A percentile compares a stretch with the other conserved stretches of the same genome.
These are phyloP conservation scores for Musa schizocarpa DNA, from an alignment of 176 grass and related monocot genomes.

Conservation along the genomic window DNA sequence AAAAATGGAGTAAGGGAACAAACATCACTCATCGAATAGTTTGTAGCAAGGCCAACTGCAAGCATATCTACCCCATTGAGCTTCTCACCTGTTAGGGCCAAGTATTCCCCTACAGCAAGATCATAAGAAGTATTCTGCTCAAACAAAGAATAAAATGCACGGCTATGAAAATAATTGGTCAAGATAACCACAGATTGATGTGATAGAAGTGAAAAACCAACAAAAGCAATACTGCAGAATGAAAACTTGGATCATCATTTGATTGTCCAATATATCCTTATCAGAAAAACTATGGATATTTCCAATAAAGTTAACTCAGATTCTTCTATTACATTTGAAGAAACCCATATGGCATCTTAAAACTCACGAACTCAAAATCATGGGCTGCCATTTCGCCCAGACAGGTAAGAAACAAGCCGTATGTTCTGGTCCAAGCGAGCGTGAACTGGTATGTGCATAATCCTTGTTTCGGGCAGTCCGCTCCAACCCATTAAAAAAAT, in stretches of 20 bases:
- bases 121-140: background rate
- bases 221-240: background rate
- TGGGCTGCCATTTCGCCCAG: too few species aligned
- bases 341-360: background rate
- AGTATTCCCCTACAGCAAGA: conserved; percentile 58
- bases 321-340: background rate
- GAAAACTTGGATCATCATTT: background rate
- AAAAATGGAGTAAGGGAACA: conserved; percentile 19
- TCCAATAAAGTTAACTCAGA: background rate
- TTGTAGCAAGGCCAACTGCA: conserved; percentile 85
- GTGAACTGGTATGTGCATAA: too few species aligned
- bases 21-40: conserved; percentile 67
- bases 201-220: background rate
- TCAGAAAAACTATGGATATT: too few species aligned
- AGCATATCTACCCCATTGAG: conserved; percentile 83
- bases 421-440: too few species aligned
- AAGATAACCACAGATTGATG: background rate
- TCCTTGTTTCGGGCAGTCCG: too few species aligned
- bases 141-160: too few species aligned
- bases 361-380: too few species aligned
- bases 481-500: too few species aligned
- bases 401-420: too few species aligned
- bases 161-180: background rate
- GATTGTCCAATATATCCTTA: background rate
- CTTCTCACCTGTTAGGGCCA: conserved; percentile 82